Evolutionary conservation across 306 rosid genomes (phyloP).

Genomic region (Pterocarpus santalinus): DNA sequence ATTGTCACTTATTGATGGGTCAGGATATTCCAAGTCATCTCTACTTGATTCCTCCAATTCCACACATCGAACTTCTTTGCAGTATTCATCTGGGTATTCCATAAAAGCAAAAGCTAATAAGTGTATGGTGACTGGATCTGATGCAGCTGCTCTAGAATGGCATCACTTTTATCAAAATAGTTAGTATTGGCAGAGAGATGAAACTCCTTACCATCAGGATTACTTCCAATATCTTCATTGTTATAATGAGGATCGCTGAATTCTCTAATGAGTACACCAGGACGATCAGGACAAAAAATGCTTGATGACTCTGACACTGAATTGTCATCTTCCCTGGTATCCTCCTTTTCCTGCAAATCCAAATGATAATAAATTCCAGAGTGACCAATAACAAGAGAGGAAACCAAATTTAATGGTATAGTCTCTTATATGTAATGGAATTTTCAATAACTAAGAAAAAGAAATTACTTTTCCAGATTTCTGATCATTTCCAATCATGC

Average conservation of each 20-base stretch:
- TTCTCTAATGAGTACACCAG: conserved; percentile 50
- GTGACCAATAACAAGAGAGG: conserved; percentile 44
- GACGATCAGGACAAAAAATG: conserved; percentile 56
- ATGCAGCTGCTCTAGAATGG: conserved; percentile 20
- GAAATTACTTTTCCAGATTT: conserved; percentile 67
- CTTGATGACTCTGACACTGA: conserved; percentile 81
- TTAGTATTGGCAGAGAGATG: conserved; percentile 41
- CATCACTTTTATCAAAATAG: conserved; percentile 43
- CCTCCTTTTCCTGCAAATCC: conserved; percentile 58
- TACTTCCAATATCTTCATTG: conserved; percentile 57
- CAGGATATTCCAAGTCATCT: conserved; percentile 53
- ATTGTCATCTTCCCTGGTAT: conserved; percentile 76
- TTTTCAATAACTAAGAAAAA: conserved; percentile 25
- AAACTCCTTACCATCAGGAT: conserved; percentile 59
- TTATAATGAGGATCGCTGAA: conserved; percentile 73
- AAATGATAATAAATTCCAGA: conserved; percentile 42
- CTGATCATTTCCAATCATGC: conserved; percentile 70
- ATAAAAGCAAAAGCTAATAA: conserved; percentile 44
- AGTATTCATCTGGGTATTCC: conserved; percentile 71
- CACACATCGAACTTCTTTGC: conserved; percentile 92
- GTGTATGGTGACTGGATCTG: not conserved
- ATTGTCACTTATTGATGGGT: conserved; percentile 47
- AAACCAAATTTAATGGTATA: conserved; percentile 35
- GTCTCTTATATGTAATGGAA: conserved; percentile 30
- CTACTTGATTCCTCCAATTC: conserved; percentile 72